Evolutionary conservation across 192 early-diverging fungal species (phyloP), one percentile per base, ranked within the genome.

Genomic region (Dissophora ornata): DNA sequence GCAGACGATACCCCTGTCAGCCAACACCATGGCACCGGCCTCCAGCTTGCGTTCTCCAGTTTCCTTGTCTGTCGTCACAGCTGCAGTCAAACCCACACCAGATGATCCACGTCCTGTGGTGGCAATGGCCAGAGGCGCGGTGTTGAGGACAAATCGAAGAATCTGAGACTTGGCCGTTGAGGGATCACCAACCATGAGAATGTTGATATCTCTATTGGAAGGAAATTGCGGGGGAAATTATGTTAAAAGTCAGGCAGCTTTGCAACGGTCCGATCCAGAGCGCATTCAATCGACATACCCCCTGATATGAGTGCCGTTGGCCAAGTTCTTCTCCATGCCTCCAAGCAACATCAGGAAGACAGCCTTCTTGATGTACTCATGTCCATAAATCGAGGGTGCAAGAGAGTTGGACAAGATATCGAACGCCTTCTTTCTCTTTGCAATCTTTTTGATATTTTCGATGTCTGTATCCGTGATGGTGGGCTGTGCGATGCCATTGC

Each of bases 121-220:
- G 16, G 95, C 95, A 48, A 99, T 97, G 7, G 96, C 96, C 52
- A 97, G 81, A 28, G 97, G 97, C 40, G 97, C 96, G 60, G 94
- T 94, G 65, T 97, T 96, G 47, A 96, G 80, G 22, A 99, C 93
- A 79, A 92, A 97, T n/a, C 95, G 85, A 64, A 99, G 87, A 62
- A 99, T 88, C 82, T 99, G 97, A n/a, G 95, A 97, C 86, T 99
- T 99, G 12, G 96, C 96, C 4, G 94, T 96, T n/a, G 94, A 96
- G 29, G 97, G 97, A 84, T 99, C 97, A 56, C 97, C 97, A 18
- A 99, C 96, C 89, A 99, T 92, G 57, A 97, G 82, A 74, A 99
- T 94, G 75, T 99, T 99, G 70, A 99, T 95, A 82, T 99, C 97
- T 63, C 96, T 94, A 30, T 13, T 40, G n/a, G 61, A 61, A 29